phyloP scores from a whole-genome alignment of 805 yeast species.

The Yarrowia osloensis region DNA sequence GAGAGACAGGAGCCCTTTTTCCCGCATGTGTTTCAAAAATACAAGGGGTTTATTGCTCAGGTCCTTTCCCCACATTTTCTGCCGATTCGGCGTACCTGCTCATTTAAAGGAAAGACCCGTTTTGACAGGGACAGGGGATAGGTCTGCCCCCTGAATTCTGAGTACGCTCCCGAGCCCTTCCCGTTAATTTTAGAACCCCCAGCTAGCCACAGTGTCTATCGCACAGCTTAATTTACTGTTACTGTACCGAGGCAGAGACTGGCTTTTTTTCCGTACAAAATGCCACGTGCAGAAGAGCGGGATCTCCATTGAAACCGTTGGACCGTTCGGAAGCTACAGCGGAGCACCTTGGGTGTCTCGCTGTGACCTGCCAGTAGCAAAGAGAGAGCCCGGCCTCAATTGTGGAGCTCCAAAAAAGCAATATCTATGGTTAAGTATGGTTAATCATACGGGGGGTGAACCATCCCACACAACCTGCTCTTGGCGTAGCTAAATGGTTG shows the following conservation, averaged over 20 bases:
- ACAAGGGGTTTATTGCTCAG: background rate
- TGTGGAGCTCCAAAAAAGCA: background rate
- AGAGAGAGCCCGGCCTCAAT: background rate
- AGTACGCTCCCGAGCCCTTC: background rate
- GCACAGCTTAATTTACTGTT: constrained; percentile 1
- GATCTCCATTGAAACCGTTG: constrained; percentile 19
- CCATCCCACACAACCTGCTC: no score
- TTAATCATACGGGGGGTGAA: background rate
- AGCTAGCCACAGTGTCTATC: background rate
- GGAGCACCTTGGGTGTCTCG: background rate
- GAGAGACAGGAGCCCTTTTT: background rate
- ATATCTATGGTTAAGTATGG: no score
- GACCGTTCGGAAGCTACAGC: background rate
- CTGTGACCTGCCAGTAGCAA: background rate
- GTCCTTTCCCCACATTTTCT: no score
- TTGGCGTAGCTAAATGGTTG: constrained; percentile 1
- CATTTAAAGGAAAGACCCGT: no score
- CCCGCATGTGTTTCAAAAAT: background rate
- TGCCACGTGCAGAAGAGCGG: constrained; percentile 15
- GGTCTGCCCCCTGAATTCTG: no score
- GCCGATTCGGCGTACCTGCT: no score
- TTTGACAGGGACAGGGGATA: no score
- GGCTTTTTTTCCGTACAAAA: background rate
- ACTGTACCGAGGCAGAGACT: background rate
- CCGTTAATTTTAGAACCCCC: background rate